Conservation (phyloP, 1,284 basidiomycete genomes). For the Polyporus tsugae region DNA sequence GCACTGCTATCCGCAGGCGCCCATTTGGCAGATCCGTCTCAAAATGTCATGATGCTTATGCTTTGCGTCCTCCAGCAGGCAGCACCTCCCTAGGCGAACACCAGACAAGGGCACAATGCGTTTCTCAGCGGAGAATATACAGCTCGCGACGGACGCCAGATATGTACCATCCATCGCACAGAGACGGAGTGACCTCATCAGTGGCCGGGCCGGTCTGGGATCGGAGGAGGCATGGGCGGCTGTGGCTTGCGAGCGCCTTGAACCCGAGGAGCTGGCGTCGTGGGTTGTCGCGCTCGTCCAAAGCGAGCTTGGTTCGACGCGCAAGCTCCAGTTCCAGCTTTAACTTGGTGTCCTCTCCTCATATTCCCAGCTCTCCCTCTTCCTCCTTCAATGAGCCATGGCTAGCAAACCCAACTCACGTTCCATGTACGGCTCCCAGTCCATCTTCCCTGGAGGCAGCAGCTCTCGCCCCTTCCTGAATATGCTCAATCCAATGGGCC, state of each 20-base stretch:
- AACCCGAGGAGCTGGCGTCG: constrained; percentile 9
- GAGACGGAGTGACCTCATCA: not conserved
- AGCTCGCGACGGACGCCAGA: not conserved
- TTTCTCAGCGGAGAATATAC: not conserved
- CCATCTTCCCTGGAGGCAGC: constrained; percentile 55
- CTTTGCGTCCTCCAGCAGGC: too few relatives aligned
- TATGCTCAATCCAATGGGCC: constrained; percentile 83
- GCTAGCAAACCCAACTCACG: constrained; percentile 34
- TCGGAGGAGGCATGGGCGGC: not conserved
- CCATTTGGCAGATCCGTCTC: constrained; percentile 19
- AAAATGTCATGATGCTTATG: not conserved
- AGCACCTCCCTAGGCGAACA: too few relatives aligned
- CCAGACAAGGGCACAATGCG: too few relatives aligned
- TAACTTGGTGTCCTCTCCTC: not conserved
- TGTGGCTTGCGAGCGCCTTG: constrained; percentile 12
- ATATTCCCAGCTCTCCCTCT: not conserved
- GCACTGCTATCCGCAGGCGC: constrained; percentile 35
- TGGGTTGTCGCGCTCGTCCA: constrained; percentile 13
- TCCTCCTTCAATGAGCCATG: constrained; percentile 21
- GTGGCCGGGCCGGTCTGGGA: not conserved
- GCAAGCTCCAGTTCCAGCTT: constrained; percentile 18
- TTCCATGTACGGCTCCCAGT: constrained; percentile 49
- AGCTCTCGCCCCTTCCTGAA: constrained; percentile 79
- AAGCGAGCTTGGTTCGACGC: constrained; percentile 29
- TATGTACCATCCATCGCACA: not conserved